Percentiles rank a stretch among this genome's conserved stretches.
These are phyloP conservation scores for Naganishia kalamii DNA, from an alignment of 768 basidiomycete species.

Conservation along the genomic window DNA sequence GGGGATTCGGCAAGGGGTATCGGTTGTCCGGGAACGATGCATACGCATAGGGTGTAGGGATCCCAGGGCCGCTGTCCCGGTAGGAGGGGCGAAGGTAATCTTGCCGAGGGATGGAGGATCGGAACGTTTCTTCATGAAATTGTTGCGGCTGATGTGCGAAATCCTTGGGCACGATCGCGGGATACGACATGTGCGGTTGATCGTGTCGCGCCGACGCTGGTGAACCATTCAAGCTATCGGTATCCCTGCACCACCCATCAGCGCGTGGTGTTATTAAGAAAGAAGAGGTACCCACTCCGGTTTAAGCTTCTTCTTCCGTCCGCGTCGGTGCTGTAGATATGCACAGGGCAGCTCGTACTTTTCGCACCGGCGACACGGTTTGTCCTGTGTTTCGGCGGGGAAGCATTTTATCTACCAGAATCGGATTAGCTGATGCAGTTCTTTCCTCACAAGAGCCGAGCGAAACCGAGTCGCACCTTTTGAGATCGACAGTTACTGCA, in stretches of 20 bases:
- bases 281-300: background rate
- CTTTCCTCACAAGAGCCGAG: background rate
- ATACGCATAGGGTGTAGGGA: too few species aligned
- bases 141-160: background rate
- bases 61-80: too few species aligned
- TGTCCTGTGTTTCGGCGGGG: conserved; percentile 20
- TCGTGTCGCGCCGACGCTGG: background rate
- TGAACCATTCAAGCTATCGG: conserved; percentile 1
- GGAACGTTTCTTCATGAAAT: background rate
- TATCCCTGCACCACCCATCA: background rate
- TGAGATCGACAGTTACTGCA: conserved; percentile 32
- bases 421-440: conserved; percentile 7
- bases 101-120: background rate
- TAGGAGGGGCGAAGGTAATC: too few species aligned
- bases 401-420: conserved; percentile 28
- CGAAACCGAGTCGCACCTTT: conserved; percentile 18
- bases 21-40: background rate
- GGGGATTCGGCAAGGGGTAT: background rate
- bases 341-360: conserved; percentile 26
- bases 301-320: conserved; percentile 28
- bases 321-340: conserved; percentile 31
- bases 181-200: background rate
- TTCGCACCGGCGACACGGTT: conserved; percentile 29
- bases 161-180: background rate
- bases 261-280: background rate